Percentiles rank a stretch among this genome's conserved stretches.
Evolutionary conservation across 768 basidiomycete genomes (phyloP).

Genomic region (Phanerochaete carnosa): DNA sequence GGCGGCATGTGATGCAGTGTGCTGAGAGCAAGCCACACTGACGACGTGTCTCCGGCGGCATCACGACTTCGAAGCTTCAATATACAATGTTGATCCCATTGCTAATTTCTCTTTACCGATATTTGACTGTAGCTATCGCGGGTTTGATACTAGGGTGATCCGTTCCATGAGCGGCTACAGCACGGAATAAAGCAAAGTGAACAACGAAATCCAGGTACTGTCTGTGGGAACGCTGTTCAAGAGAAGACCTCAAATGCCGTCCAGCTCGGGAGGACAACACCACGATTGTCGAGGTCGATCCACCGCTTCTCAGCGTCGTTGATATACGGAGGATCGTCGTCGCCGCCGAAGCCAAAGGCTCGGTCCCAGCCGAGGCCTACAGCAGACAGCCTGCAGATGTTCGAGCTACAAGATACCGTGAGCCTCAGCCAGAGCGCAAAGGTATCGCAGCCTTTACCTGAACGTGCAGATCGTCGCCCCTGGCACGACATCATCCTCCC

Average conservation of each 20-base stretch:
- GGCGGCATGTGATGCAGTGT: too few species aligned
- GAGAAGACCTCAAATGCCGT: conserved; percentile 50
- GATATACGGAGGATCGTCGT: conserved; percentile 26
- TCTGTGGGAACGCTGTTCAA: neutral
- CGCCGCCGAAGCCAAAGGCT: conserved; percentile 53
- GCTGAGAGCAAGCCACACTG: too few species aligned
- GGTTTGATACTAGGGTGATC: too few species aligned
- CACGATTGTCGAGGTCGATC: conserved; percentile 66
- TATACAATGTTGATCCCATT: too few species aligned
- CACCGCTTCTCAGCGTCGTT: conserved; percentile 48
- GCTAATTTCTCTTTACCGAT: too few species aligned
- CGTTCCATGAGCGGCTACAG: too few species aligned
- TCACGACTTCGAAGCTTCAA: too few species aligned
- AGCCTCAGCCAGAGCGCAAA: neutral
- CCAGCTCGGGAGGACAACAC: conserved; percentile 55
- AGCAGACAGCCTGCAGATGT: conserved; percentile 55
- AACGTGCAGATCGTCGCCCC: conserved; percentile 54
- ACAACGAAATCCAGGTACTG: too few species aligned
- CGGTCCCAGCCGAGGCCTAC: conserved; percentile 62
- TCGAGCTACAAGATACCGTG: conserved; percentile 42
- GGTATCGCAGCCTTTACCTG: conserved; percentile 37
- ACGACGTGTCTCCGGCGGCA: too few species aligned
- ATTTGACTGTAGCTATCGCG: too few species aligned
- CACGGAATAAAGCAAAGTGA: too few species aligned
- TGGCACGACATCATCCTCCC: conserved; percentile 40